Evolutionary conservation across 352 stramenopile genomes (phyloP).

Genomic region (Phytophthora crassamura): DNA sequence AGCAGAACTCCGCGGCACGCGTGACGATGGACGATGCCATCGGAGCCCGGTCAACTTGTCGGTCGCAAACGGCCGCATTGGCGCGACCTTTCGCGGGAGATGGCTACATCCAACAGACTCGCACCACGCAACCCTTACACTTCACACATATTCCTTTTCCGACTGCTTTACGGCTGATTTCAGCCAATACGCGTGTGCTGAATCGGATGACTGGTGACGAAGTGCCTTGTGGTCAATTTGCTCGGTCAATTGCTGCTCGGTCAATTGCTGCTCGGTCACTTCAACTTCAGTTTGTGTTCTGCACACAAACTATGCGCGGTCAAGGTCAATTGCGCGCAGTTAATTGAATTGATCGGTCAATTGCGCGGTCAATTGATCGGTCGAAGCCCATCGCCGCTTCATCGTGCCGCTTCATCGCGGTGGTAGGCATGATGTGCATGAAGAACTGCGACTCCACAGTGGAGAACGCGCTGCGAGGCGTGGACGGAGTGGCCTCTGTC

Average conservation of each 20-base stretch:
- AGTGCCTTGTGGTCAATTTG: slow-evolving; percentile 10
- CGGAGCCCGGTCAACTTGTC: too few relatives aligned
- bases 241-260: too few relatives aligned
- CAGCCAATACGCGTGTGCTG: slow-evolving; percentile 21
- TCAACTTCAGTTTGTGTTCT: too few relatives aligned
- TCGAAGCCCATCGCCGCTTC: too few relatives aligned
- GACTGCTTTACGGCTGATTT: background rate
- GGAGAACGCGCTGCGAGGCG: slow-evolving; percentile 81
- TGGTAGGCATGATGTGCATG: slow-evolving; percentile 96
- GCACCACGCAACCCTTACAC: background rate
- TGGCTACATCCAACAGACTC: slow-evolving; percentile 24
- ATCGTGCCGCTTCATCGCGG: too few relatives aligned
- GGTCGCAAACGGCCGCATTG: background rate
- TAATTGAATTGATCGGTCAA: too few relatives aligned
- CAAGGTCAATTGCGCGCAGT: too few relatives aligned
- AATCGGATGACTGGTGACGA: slow-evolving; percentile 36
- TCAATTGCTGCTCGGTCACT: too few relatives aligned
- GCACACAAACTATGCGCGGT: too few relatives aligned
- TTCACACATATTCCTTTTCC: background rate
- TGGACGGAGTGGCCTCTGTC: slow-evolving; percentile 71
- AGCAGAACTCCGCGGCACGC: slow-evolving; percentile 73
- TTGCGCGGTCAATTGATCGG: too few relatives aligned
- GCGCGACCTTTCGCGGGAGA: slow-evolving; percentile 27
- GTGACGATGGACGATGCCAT: slow-evolving; percentile 71
- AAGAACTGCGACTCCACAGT: slow-evolving; percentile 96